Evolutionary conservation across 1,284 basidiomycete species (phyloP), one percentile per base, ranked within the genome.

Genomic region (Filobasidium uniguttulatum): DNA sequence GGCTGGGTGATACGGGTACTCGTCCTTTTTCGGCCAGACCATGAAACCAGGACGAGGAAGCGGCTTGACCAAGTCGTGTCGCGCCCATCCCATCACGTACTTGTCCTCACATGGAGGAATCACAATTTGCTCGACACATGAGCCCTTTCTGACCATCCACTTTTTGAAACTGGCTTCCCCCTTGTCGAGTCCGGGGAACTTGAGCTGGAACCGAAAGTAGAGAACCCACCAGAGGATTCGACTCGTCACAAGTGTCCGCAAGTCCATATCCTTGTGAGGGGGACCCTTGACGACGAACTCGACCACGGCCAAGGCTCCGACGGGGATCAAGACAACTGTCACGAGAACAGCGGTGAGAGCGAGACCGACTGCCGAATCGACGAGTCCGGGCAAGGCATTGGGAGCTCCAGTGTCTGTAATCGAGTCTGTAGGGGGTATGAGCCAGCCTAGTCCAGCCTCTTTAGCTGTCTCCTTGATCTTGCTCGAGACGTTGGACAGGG

Each of bases 1-100:
- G n/a, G 30, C 47, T 17, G 22, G 14, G 20, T 12, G 29, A 30
- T 23, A 3, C 4, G 26, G 26, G 29, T 1, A 28, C 3, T 28
- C 23, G 20, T 3, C 17, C 22, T 22, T 12, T 26, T 44, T 33
- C 12, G 54, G 50, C 30, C 30, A 46, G 7, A 52, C 20, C 54
- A 55, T 55, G 38, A 55, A 55, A 10, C 43, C 36, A 6, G 49
- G 50, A 9, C 51, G 44, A 49, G 29, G 22, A 6, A 47, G 33
- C 12, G 43, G 44, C 22, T 46, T 30, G 19, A 54, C 53, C 6
- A 14, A 15, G 22, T 35, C 19, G 28, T 46, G 49, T 12, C 26
- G 46, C 20, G 35, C 46, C 53, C 53, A 54, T 7, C 46, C 53
- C 17, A 51, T 45, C 17, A 44, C 22, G 19, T 37, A 17, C 9